phyloP scores from a whole-genome alignment of 2,329 filamentous ascomycete species.

The Fusarium scirpi region DNA sequence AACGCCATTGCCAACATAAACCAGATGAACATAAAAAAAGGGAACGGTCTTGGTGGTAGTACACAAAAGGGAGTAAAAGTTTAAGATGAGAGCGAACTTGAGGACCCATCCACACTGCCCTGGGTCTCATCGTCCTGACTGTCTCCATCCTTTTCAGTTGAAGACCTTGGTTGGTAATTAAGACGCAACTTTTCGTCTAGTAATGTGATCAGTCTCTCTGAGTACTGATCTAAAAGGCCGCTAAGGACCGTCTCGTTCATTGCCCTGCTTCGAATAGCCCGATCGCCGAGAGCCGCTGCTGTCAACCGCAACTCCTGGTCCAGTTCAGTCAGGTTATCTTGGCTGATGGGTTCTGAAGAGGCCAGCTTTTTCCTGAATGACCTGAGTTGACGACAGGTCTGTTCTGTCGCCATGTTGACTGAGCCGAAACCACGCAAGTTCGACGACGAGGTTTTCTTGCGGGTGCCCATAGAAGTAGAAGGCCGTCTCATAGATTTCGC shows the following conservation, averaged over 20 bases:
- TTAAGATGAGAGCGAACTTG: slow-evolving; percentile 52
- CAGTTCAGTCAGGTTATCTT: slow-evolving; percentile 70
- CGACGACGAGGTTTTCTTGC: slow-evolving; percentile 62
- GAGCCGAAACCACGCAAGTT: slow-evolving; percentile 66
- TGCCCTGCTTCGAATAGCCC: slow-evolving; percentile 64
- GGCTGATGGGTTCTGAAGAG: slow-evolving; percentile 66
- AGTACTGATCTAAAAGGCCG: slow-evolving; percentile 80
- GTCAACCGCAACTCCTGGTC: slow-evolving; percentile 74
- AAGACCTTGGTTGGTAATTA: slow-evolving; percentile 52
- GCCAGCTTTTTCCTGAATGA: slow-evolving; percentile 73
- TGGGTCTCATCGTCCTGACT: slow-evolving; percentile 43
- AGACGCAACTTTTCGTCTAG: slow-evolving; percentile 77
- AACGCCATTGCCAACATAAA: slow-evolving; percentile 38
- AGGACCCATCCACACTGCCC: slow-evolving; percentile 52
- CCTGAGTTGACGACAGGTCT: slow-evolving; percentile 71
- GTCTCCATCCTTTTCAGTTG: slow-evolving; percentile 44
- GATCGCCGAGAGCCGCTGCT: slow-evolving; percentile 69
- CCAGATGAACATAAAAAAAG: slow-evolving; percentile 10
- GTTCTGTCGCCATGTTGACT: slow-evolving; percentile 73
- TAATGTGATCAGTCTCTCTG: slow-evolving; percentile 76
- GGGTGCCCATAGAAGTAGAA: slow-evolving; percentile 64
- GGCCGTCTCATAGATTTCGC: slow-evolving; percentile 61
- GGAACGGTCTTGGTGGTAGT: slow-evolving; percentile 8
- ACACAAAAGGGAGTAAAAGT: slow-evolving; percentile 14
- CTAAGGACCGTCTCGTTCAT: slow-evolving; percentile 70